Conservation (phyloP, 208 protist genomes). For the Strigomonas galati region DNA sequence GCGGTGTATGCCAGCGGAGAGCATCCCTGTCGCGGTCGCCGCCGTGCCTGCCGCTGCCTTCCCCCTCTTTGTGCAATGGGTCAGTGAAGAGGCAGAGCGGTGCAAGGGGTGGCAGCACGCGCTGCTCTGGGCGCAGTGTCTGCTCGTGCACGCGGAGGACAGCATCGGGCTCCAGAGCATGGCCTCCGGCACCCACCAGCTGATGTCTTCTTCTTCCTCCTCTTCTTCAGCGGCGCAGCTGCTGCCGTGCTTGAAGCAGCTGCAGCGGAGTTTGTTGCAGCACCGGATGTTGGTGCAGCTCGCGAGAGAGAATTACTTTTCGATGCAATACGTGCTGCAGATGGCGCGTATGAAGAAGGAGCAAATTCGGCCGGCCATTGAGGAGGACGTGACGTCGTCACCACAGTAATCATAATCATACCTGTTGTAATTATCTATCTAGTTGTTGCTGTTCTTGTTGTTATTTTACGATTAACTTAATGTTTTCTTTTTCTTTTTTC, state of each 20-base stretch:
- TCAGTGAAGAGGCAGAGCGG: slow-evolving; percentile 73
- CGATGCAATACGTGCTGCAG: slow-evolving; percentile 81
- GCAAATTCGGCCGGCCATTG: not conserved
- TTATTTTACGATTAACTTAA: slow-evolving; percentile 15
- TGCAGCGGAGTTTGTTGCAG: slow-evolving; percentile 62
- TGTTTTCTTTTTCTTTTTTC: slow-evolving; percentile 9
- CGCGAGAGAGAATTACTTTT: slow-evolving; percentile 85
- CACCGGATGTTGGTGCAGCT: slow-evolving; percentile 57
- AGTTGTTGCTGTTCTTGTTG: slow-evolving; percentile 5
- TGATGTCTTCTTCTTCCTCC: too few species aligned
- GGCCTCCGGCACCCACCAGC: too few species aligned
- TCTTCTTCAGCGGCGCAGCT: slow-evolving; percentile 19
- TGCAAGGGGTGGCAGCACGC: slow-evolving; percentile 65
- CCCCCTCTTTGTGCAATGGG: slow-evolving; percentile 67
- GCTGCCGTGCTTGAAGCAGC: slow-evolving; percentile 60
- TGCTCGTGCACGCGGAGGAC: slow-evolving; percentile 78
- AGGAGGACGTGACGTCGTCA: not conserved
- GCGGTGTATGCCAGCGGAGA: slow-evolving; percentile 61
- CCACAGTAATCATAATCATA: not conserved
- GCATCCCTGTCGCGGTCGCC: slow-evolving; percentile 80
- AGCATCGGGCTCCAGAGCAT: slow-evolving; percentile 22
- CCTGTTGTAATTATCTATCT: slow-evolving; percentile 6
- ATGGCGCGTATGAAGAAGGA: slow-evolving; percentile 48
- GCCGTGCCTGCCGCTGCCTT: slow-evolving; percentile 68
- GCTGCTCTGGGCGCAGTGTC: slow-evolving; percentile 81